Conservation (phyloP, 306 rosid species). For the Dryas alaskensis region DNA sequence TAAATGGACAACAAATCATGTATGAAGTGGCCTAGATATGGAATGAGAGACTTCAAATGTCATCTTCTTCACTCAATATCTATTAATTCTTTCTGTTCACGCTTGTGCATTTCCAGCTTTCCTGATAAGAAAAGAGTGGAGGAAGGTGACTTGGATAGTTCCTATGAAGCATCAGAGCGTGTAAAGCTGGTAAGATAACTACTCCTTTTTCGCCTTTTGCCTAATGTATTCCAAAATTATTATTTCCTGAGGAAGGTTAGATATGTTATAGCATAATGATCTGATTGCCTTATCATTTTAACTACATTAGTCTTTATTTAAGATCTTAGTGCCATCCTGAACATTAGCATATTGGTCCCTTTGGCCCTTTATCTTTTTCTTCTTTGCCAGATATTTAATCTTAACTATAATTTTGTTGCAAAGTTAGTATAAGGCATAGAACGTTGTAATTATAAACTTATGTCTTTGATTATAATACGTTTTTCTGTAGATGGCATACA, state of each 20-base stretch:
- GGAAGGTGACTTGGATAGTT: constrained; percentile 43
- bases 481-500: neutral
- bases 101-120: constrained; percentile 52
- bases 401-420: neutral
- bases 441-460: neutral
- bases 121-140: constrained; percentile 59
- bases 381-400: neutral
- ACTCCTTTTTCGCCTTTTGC: constrained; percentile 11
- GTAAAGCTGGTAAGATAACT: constrained; percentile 59
- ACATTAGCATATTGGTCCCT: neutral
- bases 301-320: neutral
- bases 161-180: constrained; percentile 44
- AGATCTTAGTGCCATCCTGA: neutral
- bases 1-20: constrained; percentile 11
- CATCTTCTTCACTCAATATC: constrained; percentile 9
- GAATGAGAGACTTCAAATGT: constrained; percentile 16
- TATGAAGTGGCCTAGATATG: constrained; percentile 13
- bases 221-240: neutral
- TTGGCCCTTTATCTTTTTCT: neutral
- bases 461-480: neutral
- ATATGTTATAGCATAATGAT: neutral
- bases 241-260: neutral
- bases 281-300: neutral
- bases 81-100: constrained; percentile 26
- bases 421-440: neutral